Evolutionary conservation across 805 yeast genomes (phyloP).

Genomic region (Candida cerambycidarum): DNA sequence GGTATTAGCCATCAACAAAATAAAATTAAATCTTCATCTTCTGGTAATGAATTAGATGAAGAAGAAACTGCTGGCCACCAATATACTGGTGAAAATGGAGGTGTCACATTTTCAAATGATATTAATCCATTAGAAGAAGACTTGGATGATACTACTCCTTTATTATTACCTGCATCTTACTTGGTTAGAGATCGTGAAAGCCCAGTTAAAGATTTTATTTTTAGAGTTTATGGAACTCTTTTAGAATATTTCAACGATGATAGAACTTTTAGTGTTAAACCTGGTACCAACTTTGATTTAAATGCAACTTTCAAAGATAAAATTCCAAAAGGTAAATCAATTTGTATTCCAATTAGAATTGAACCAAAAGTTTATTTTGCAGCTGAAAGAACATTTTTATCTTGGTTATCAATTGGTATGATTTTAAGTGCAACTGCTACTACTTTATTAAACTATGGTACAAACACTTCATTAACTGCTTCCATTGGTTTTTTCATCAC

Average conservation of each 20-base stretch:
- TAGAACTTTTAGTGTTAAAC: constrained; percentile 44
- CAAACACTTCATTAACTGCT: constrained; percentile 67
- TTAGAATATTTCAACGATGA: constrained; percentile 45
- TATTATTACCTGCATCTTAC: constrained; percentile 40
- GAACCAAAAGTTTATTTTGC: constrained; percentile 99
- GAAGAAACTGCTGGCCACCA: constrained; percentile 50
- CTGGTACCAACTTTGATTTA: constrained; percentile 46
- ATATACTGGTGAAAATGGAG: constrained; percentile 17
- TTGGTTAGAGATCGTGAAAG: constrained; percentile 23
- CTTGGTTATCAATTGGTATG: constrained; percentile 92
- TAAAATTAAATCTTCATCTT: constrained; percentile 29
- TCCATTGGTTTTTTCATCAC: constrained; percentile 84
- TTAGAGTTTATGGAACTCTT: constrained; percentile 33
- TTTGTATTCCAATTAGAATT: constrained; percentile 91
- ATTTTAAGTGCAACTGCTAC: constrained; percentile 87
- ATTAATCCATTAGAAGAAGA: constrained; percentile 49
- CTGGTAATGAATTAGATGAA: constrained; percentile 65
- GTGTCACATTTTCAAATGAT: constrained; percentile 46
- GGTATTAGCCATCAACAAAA: constrained; percentile 55
- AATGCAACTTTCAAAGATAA: constrained; percentile 47
- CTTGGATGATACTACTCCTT: constrained; percentile 47
- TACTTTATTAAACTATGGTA: constrained; percentile 82
- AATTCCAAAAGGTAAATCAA: constrained; percentile 86
- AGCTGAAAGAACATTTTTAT: constrained; percentile 88
- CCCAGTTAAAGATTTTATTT: constrained; percentile 34